Base-by-base conservation (phyloP, 176 grass and related monocot genomes). In the Melocanna baccifera region DNA sequence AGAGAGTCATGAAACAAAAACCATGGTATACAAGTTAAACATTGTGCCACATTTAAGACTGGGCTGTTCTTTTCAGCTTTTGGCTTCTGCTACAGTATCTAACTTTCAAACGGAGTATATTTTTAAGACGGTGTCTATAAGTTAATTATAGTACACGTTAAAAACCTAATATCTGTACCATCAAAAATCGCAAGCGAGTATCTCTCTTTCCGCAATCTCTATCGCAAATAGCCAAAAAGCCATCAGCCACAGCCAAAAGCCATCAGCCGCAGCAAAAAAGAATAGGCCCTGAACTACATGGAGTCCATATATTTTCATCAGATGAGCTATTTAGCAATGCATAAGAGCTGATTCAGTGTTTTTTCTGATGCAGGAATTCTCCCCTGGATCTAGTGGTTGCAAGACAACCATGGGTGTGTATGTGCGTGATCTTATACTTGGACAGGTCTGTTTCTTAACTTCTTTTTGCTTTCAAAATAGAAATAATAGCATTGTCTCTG, bases 381-480 rank as follows among this genome's bases (percentile, higher is more conserved):
- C 91, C 23, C 93, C 96, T 62, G 96, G 92, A 80, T 95, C 87
- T 40, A 94, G 89, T 86, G 89, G 91, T 20, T 78, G 85, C 42
- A 79, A 87, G 80, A 94, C 91, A 90, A 98, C 96, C 75, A 95
- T 98, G 89, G 96, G 96, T 68, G 91, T 95, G 62, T 98, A 95
- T 90, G 87, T 95, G 20, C 91, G 96, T 73, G 96, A 98, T 91
- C 93, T 98, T 90, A 87, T 98, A 65, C 96, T 94, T 83, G 96
- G 96, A 62, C 93, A 98, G 91, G 93, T 98, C 30, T 55, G 52
- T 22, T 28, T 22, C 88, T 78, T 77, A 45, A 71, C 32, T 70
- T 36, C 23, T 7, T 76, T 67, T 6, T 77, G 10, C 26, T 77
- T 81, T 76, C 29, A 46, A 3, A 50, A 77, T 59, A 51, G 22